phyloP scores from a whole-genome alignment of 768 basidiomycete genomes.

The Phylloporus arenicola region DNA sequence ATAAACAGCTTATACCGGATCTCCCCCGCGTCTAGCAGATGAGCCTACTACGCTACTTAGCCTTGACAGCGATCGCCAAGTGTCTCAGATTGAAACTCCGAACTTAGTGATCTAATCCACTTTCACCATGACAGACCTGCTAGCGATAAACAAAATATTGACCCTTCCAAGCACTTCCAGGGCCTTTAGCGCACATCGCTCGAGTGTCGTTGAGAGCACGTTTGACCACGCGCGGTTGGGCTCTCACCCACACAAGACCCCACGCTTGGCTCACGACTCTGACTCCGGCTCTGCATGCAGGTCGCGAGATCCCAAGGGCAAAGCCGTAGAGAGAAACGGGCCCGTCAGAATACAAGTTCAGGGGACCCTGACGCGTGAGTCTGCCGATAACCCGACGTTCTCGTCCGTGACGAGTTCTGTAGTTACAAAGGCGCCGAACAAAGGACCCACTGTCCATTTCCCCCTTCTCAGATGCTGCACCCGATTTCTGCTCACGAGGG shows the following conservation, averaged over 20 bases:
- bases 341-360: constrained; percentile 46
- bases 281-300: constrained; percentile 66
- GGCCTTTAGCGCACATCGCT: constrained; percentile 41
- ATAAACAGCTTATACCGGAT: no score
- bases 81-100: not conserved
- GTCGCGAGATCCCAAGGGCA: constrained; percentile 32
- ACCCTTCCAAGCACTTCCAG: constrained; percentile 48
- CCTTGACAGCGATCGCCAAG: not conserved
- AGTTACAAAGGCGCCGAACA: constrained; percentile 10
- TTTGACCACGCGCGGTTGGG: constrained; percentile 40
- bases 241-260: constrained; percentile 62
- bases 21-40: no score
- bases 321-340: constrained; percentile 25
- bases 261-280: constrained; percentile 60
- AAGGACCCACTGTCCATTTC: constrained; percentile 17
- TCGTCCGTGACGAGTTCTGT: not conserved
- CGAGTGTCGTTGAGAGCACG: constrained; percentile 32
- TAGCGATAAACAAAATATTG: constrained; percentile 30
- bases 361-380: constrained; percentile 35
- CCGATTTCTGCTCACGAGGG: constrained; percentile 37
- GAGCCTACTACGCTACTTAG: no score
- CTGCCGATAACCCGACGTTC: not conserved
- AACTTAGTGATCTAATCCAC: not conserved
- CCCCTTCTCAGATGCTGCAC: constrained; percentile 34
- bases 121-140: constrained; percentile 35